phyloP scores from a whole-genome alignment of 345 rosid genomes.

The Raphanus raphanistrum region DNA sequence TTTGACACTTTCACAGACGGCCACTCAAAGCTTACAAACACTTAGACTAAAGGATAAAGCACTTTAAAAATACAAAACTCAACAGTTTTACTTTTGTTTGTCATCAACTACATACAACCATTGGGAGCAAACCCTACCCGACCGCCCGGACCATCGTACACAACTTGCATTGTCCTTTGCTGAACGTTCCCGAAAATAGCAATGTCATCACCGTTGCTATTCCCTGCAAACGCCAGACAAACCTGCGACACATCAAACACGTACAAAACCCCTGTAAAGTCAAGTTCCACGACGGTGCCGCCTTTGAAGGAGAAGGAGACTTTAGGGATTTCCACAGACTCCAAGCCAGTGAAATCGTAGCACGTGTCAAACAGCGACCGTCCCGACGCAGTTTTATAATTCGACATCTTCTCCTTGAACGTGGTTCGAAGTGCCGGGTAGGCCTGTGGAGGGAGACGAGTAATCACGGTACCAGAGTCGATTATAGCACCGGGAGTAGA shows the following conservation, averaged over 20 bases:
- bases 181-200: constrained; percentile 72
- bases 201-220: constrained; percentile 47
- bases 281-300: constrained; percentile 48
- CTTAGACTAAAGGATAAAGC: constrained; percentile 24
- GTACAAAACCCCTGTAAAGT: constrained; percentile 48
- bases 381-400: constrained; percentile 45
- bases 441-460: constrained; percentile 65
- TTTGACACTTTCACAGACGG: neutral
- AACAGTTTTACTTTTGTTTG: neutral
- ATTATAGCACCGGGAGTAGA: constrained; percentile 55
- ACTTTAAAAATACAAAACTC: neutral
- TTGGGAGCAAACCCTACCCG: constrained; percentile 66
- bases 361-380: constrained; percentile 68
- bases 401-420: constrained; percentile 53
- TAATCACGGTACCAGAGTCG: constrained; percentile 86
- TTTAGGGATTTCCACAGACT: constrained; percentile 44
- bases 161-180: constrained; percentile 68
- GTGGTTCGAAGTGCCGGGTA: constrained; percentile 53
- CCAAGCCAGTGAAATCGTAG: constrained; percentile 52
- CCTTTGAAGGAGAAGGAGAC: constrained; percentile 55
- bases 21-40: constrained; percentile 10
- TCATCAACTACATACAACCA: constrained; percentile 51
- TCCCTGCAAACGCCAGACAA: constrained; percentile 78
- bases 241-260: constrained; percentile 44
- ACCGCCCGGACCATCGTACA: constrained; percentile 59